Percentiles rank a stretch among this genome's conserved stretches.
Conservation (phyloP, 1,139 yeast genomes). For the Zygosaccharomyces sapae region DNA sequence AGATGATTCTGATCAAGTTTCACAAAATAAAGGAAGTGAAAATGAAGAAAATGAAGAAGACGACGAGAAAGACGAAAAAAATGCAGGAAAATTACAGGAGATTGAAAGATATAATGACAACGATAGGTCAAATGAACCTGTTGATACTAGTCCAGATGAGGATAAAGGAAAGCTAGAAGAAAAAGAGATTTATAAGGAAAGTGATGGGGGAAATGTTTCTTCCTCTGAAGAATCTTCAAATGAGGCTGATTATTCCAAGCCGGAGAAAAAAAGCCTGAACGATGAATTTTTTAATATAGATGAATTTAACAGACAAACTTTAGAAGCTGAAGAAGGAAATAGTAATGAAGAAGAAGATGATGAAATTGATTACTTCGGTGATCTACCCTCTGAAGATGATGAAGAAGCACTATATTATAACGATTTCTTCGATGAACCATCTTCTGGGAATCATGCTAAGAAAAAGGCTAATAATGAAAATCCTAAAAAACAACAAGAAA, state of each 20-base stretch:
- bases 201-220: constrained; percentile 16
- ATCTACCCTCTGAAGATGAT: constrained; percentile 54
- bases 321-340: constrained; percentile 58
- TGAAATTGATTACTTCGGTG: constrained; percentile 63
- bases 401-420: constrained; percentile 70
- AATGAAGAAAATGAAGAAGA: constrained; percentile 27
- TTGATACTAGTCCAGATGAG: constrained; percentile 17
- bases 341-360: constrained; percentile 45
- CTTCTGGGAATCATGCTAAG: constrained; percentile 19
- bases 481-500: constrained; percentile 35
- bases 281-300: constrained; percentile 85
- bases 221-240: constrained; percentile 16
- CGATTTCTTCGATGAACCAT: constrained; percentile 65
- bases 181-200: constrained; percentile 24
- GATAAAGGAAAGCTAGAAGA: constrained; percentile 25
- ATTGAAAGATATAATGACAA: constrained; percentile 17
- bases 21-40: constrained; percentile 19
- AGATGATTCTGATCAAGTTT: constrained; percentile 28
- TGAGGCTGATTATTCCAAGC: constrained; percentile 14
- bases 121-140: constrained; percentile 24
- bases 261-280: constrained; percentile 57
- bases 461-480: constrained; percentile 4
- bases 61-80: constrained; percentile 15
- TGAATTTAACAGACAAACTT: constrained; percentile 75
- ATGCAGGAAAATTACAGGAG: constrained; percentile 24